Base-by-base conservation (phyloP, 2,329 filamentous ascomycete genomes). In the Beauveria brongniartii region DNA sequence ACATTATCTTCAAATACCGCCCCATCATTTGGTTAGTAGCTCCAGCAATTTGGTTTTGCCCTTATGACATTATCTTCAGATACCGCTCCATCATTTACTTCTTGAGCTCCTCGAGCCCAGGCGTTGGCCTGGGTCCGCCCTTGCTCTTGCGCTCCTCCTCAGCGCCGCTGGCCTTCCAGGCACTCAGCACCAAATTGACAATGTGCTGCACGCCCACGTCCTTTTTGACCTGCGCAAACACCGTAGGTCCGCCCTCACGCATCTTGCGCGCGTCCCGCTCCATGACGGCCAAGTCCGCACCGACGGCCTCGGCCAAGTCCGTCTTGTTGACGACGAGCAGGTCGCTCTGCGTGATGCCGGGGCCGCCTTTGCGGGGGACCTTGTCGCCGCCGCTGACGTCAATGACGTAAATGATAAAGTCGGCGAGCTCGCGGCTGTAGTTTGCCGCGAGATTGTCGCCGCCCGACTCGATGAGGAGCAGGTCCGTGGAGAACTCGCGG, bases 381-480 rank as follows among this genome's bases (percentile, higher is more conserved):
- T 99, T 99, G 75, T 99, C 94, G 14, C 94, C 94, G 24, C 94
- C 94, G 61, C 87, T 90, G 20, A 99, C 94, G 75, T 99, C 94
- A 68, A 99, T 97, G 34, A 99, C 94, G 73, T 99, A 99, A 76
- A 99, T 88, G 75, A 99, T 99, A 73, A 90, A 99, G 74, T 99
- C 94, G 1, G 94, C 94, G 66, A 99, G 80, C 76, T 99, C 94
- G 62, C 94, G 83, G 60, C 85, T 90, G 81, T 99, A 99, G 79
- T 99, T 99, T 4, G 94, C 94, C 0, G 94, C 94, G 1, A 99
- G 83, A 73, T 99, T 99, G 74, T 99, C 94, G 62, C 94, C 94
- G 50, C 94, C 94, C 20, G 87, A 92, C 77, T 99, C 94, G 72
- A 99, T 99, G 47, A 99, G 85, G 26, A 99, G 82, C 24, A 99